phyloP scores from a whole-genome alignment of 805 yeast species.

The Ogataea chonburiensis region DNA sequence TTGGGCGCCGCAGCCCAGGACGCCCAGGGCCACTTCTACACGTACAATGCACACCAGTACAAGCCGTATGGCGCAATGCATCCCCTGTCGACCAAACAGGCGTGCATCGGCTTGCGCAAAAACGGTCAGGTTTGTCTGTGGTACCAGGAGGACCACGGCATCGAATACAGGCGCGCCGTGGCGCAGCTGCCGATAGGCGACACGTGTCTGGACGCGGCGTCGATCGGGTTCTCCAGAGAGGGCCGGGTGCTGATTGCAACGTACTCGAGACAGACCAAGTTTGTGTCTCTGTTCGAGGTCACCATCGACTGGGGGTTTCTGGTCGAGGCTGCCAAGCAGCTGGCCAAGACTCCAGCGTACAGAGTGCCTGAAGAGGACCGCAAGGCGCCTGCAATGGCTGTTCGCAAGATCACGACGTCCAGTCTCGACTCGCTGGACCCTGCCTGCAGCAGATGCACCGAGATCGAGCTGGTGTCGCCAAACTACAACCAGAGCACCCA shows the following conservation, averaged over 20 bases:
- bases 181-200: slow-evolving; percentile 32
- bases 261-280: slow-evolving; percentile 32
- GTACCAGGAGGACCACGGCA: slow-evolving; percentile 63
- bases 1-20: slow-evolving; percentile 37
- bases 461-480: slow-evolving; percentile 47
- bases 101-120: slow-evolving; percentile 62
- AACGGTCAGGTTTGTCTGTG: slow-evolving; percentile 60
- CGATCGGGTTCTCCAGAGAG: slow-evolving; percentile 53
- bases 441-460: slow-evolving; percentile 27
- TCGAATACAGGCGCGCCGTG: slow-evolving; percentile 49
- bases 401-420: slow-evolving; percentile 34
- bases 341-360: slow-evolving; percentile 46
- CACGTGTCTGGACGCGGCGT: slow-evolving; percentile 35
- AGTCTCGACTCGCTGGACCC: slow-evolving; percentile 32
- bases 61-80: slow-evolving; percentile 63
- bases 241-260: slow-evolving; percentile 45
- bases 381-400: slow-evolving; percentile 39
- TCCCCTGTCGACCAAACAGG: slow-evolving; percentile 67
- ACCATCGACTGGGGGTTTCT: slow-evolving; percentile 57
- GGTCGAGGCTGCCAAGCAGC: slow-evolving; percentile 44
- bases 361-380: slow-evolving; percentile 48
- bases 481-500: slow-evolving; percentile 40
- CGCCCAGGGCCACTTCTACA: slow-evolving; percentile 37
- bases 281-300: slow-evolving; percentile 43
- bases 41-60: slow-evolving; percentile 59